These are phyloP conservation scores for Oleoguttula mirabilis DNA, from an alignment of 495 filamentous ascomycete species.

Conservation along the genomic window DNA sequence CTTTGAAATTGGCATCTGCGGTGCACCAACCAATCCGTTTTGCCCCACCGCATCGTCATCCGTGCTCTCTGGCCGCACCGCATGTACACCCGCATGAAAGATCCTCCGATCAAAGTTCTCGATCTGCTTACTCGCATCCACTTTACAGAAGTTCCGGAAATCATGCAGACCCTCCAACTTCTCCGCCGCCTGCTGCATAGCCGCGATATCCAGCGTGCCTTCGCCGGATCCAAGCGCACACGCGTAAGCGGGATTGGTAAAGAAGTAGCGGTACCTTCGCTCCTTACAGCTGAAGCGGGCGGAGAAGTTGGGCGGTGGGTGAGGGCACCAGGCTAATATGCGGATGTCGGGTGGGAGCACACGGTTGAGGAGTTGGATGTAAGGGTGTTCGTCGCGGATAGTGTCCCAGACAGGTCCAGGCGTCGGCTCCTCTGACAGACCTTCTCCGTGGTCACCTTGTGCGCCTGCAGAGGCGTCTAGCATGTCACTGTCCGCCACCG, in stretches of 20 bases:
- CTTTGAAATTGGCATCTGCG: too few species aligned
- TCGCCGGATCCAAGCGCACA: slow-evolving; percentile 7
- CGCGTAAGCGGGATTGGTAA: slow-evolving; percentile 76
- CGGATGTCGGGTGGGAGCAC: slow-evolving; percentile 81
- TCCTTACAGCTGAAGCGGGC: slow-evolving; percentile 89
- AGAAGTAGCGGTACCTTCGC: slow-evolving; percentile 87
- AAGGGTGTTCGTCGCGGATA: slow-evolving; percentile 69
- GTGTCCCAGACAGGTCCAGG: slow-evolving; percentile 46
- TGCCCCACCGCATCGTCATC: neutral
- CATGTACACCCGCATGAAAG: slow-evolving; percentile 61
- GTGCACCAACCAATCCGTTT: neutral
- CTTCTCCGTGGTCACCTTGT: slow-evolving; percentile 2
- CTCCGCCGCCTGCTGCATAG: slow-evolving; percentile 72
- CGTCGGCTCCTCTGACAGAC: slow-evolving; percentile 6
- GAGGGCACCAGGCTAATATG: slow-evolving; percentile 84
- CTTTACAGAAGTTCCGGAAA: slow-evolving; percentile 92
- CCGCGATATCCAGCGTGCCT: slow-evolving; percentile 66
- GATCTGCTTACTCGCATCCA: slow-evolving; percentile 77
- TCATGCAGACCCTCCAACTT: slow-evolving; percentile 74
- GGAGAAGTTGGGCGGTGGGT: slow-evolving; percentile 64
- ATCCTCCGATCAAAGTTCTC: slow-evolving; percentile 68
- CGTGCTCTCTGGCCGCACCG: slow-evolving; percentile 15
- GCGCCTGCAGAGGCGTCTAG: neutral
- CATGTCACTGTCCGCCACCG: slow-evolving; percentile 9
- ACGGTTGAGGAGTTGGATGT: slow-evolving; percentile 68